These are phyloP conservation scores for Volvox africanus DNA, from an alignment of 139 green algal species.

Conservation along the genomic window DNA sequence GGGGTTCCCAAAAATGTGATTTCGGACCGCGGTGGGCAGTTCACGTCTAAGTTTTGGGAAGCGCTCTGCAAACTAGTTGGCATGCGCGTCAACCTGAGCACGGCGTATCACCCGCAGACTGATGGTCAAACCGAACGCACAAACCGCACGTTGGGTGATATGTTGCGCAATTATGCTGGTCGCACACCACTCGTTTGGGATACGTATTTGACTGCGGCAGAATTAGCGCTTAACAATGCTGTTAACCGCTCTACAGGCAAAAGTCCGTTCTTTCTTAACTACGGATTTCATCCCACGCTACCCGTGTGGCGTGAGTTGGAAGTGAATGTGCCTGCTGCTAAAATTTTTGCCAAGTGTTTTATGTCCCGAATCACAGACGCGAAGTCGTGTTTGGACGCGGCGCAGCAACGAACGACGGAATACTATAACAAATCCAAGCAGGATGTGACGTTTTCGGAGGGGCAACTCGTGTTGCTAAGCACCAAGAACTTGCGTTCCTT, in stretches of 20 bases:
- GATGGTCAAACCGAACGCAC: slow-evolving; percentile 23
- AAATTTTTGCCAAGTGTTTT: neutral
- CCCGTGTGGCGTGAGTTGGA: neutral
- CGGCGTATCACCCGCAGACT: neutral
- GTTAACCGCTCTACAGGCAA: neutral
- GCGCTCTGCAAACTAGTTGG: neutral
- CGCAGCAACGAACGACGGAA: neutral
- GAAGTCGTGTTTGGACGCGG: neutral
- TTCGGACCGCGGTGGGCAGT: neutral
- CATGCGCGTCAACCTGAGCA: neutral
- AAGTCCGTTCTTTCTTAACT: slow-evolving; percentile 12
- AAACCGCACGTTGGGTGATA: slow-evolving; percentile 1
- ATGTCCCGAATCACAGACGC: neutral
- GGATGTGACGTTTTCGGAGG: neutral
- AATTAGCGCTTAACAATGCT: slow-evolving; percentile 30
- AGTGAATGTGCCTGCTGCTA: neutral
- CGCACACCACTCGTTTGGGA: neutral
- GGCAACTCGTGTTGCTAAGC: neutral
- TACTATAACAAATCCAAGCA: neutral
- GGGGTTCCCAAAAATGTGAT: neutral
- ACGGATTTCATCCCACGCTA: neutral
- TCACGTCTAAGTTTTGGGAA: neutral
- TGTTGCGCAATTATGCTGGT: neutral
- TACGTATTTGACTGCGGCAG: neutral
- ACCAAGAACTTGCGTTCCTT: neutral